phyloP scores from a whole-genome alignment of 495 filamentous ascomycete species.

The Aspergillus ellipticus region DNA sequence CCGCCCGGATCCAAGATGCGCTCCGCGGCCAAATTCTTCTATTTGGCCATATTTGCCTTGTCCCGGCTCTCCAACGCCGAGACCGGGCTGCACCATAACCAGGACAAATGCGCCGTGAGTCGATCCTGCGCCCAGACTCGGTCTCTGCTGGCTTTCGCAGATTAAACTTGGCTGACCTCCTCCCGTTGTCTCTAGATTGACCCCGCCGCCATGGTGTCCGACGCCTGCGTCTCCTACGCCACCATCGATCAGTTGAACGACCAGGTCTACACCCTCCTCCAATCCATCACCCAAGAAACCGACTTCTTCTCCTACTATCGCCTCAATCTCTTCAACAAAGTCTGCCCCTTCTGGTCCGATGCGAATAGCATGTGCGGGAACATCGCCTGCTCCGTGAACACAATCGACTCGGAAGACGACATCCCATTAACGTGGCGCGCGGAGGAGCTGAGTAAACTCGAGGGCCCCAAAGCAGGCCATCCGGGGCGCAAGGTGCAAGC shows the following conservation, averaged over 20 bases:
- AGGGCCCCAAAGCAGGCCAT: conserved; percentile 86
- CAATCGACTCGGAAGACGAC: conserved; percentile 90
- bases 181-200: conserved; percentile 49
- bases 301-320: conserved; percentile 99
- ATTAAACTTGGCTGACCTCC: conserved; percentile 1
- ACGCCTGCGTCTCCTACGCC: conserved; percentile 89
- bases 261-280: conserved; percentile 72
- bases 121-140: conserved; percentile 4
- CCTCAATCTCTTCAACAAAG: conserved; percentile 91
- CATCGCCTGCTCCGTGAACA: conserved; percentile 95
- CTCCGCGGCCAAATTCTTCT: conserved; percentile 65
- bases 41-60: conserved; percentile 72
- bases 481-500: conserved; percentile 69
- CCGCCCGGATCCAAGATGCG: conserved; percentile 48
- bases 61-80: conserved; percentile 49
- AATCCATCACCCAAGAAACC: conserved; percentile 76
- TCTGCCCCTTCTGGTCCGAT: conserved; percentile 95
- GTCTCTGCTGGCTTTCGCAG: neutral
- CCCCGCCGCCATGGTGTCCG: conserved; percentile 63
- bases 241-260: conserved; percentile 82
- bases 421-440: conserved; percentile 89
- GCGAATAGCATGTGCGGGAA: conserved; percentile 94
- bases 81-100: conserved; percentile 6
- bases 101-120: conserved; percentile 66
- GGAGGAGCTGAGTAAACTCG: conserved; percentile 86